Base-by-base conservation (phyloP, 2,329 filamentous ascomycete species). In the Penicillium sumatraense region DNA sequence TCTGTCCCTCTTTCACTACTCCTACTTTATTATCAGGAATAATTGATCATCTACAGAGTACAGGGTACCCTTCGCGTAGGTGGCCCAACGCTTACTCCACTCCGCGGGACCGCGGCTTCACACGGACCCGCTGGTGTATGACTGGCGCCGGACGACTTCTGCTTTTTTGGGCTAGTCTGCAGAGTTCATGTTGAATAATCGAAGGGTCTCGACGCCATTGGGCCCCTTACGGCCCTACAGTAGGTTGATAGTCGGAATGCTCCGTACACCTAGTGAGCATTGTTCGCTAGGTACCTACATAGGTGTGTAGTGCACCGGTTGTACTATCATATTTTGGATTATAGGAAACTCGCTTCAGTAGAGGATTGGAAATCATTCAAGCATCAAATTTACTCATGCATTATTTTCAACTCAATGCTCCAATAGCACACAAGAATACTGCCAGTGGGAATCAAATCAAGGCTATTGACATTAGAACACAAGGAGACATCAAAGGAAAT, bases 361-460 rank as follows among this genome's bases (percentile, higher is more conserved):
- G 11, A 31, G 4, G 29, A 14, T 31, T 4, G 11, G 6, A n/a
- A 31, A 2, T 31, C 29, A n/a, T 31, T n/a, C 11, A 45, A 45
- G 49, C 40, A 36, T 51, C 42, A 16, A 26, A 26, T 44, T 45
- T 44, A 48, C 18, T 53, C 42, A 54, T 51, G 41, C 48, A 53
- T 38, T 46, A 23, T 51, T 60, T 60, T 58, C 54, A 27, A 50
- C 41, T 42, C 24, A 49, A 62, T 56, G 59, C 57, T 29, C 20
- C 11, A 18, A 26, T 20, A 42, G 51, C 45, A 47, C 40, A 20
- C 20, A 41, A 36, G 54, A 51, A n/a, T 14, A 45, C 29, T 21
- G 35, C 48, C 48, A 51, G 51, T 42, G 57, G 57, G 55, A 59
- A 63, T 62, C 59, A 58, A 33, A 40, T 55, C 58, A 57, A 44